Conservation (phyloP, 2,329 filamentous ascomycete genomes). For the Penicillium decumbens region DNA sequence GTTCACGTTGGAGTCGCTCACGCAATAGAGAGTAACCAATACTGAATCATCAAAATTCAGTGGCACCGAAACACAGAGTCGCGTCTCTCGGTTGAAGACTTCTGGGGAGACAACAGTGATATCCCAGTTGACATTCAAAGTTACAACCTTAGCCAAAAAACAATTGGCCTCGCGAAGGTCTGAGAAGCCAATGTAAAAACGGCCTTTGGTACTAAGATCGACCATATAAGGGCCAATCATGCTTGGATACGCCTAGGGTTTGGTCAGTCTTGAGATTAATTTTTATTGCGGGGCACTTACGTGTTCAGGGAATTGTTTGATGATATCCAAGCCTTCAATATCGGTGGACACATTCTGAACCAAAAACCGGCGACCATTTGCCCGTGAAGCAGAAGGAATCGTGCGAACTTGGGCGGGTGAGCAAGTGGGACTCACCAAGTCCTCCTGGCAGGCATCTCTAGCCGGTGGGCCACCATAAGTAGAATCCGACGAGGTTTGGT, state of each 20-base stretch:
- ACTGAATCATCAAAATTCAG: constrained; percentile 5
- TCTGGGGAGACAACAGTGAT: background rate
- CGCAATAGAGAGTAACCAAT: constrained; percentile 4
- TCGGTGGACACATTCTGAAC: constrained; percentile 5
- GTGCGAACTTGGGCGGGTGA: background rate
- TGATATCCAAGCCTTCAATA: background rate
- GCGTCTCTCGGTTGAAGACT: background rate
- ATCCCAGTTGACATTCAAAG: background rate
- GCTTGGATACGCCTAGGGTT: background rate
- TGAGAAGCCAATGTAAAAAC: constrained; percentile 4
- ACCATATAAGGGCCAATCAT: constrained; percentile 5
- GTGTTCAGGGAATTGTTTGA: background rate
- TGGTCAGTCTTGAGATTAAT: background rate
- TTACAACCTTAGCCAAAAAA: background rate
- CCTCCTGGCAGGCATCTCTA: background rate
- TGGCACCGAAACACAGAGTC: background rate
- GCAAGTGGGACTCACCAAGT: background rate
- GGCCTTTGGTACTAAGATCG: constrained; percentile 5
- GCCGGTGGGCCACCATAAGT: background rate
- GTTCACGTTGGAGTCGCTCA: background rate
- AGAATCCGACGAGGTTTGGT: background rate
- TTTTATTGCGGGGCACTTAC: background rate
- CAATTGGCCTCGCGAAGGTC: constrained; percentile 2
- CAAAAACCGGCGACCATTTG: constrained; percentile 4
- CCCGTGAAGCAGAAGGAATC: background rate